Conservation (phyloP, 2,329 filamentous ascomycete genomes). For the Allantophomopsis lycopodina region DNA sequence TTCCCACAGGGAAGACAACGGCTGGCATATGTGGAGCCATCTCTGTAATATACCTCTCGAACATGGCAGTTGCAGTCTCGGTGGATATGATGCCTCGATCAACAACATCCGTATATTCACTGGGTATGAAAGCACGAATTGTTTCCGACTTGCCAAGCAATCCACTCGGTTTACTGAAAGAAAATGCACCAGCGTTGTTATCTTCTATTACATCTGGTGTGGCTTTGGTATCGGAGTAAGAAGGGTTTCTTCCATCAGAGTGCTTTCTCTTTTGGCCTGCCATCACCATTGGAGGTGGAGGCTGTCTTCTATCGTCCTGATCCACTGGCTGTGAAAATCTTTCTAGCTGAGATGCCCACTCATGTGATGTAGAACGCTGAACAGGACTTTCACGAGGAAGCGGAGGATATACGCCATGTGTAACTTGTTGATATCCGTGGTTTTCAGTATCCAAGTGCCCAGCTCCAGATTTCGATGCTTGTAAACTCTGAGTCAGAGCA, state of each 20-base stretch:
- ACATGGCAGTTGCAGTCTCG: constrained; percentile 38
- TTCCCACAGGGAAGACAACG: constrained; percentile 41
- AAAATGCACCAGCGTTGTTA: background rate
- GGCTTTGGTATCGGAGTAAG: background rate
- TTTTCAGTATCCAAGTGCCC: background rate
- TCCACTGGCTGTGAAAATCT: no score
- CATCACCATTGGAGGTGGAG: constrained; percentile 17
- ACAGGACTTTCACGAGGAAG: no score
- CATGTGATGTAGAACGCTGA: background rate
- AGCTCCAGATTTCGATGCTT: constrained; percentile 13
- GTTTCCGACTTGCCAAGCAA: constrained; percentile 1
- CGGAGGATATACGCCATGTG: constrained; percentile 10
- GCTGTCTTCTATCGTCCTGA: background rate
- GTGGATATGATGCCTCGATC: constrained; percentile 44
- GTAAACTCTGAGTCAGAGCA: constrained; percentile 22
- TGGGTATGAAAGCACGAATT: constrained; percentile 2
- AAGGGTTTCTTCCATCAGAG: constrained; percentile 8
- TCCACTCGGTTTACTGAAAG: background rate
- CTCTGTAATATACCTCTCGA: constrained; percentile 41
- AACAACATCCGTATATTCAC: constrained; percentile 27
- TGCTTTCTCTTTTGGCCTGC: constrained; percentile 20
- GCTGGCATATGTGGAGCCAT: constrained; percentile 49
- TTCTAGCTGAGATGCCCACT: background rate
- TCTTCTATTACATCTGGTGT: background rate
- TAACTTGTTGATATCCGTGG: constrained; percentile 16